Evolutionary conservation across 371 early-diverging fungal species (phyloP).

Genomic region (Zopfochytrium polystomum): DNA sequence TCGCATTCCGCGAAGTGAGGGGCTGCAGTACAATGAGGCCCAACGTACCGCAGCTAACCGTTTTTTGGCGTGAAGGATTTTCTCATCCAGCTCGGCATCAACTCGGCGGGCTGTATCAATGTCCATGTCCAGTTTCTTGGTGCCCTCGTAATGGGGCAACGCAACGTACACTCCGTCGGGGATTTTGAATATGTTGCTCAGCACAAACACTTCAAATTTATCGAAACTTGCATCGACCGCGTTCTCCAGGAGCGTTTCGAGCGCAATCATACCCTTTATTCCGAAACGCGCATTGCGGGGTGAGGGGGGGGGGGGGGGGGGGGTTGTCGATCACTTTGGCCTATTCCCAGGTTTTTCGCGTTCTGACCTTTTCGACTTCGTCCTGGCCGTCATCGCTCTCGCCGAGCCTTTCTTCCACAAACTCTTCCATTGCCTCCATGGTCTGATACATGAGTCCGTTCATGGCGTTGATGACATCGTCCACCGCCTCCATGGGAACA

Average conservation of each 20-base stretch:
- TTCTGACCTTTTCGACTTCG: slow-evolving; percentile 9
- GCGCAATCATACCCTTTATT: slow-evolving; percentile 60
- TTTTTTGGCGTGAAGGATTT: no score
- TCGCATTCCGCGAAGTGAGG: no score
- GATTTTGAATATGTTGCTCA: slow-evolving; percentile 65
- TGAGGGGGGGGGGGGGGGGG: no score
- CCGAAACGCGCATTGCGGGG: no score
- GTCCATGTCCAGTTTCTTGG: no score
- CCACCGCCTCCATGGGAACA: slow-evolving; percentile 63
- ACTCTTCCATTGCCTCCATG: slow-evolving; percentile 58
- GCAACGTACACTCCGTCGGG: slow-evolving; percentile 51
- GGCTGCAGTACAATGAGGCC: no score
- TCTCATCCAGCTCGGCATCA: no score
- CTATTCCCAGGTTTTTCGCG: no score
- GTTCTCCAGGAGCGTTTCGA: slow-evolving; percentile 70
- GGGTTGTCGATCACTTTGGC: no score
- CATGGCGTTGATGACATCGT: slow-evolving; percentile 70
- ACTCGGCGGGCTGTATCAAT: no score
- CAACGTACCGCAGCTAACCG: no score
- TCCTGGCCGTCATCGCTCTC: slow-evolving; percentile 31
- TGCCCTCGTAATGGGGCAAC: slow-evolving; percentile 54
- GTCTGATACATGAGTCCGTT: slow-evolving; percentile 66
- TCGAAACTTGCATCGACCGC: slow-evolving; percentile 72
- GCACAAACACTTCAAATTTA: slow-evolving; percentile 67
- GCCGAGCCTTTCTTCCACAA: slow-evolving; percentile 45